These are phyloP conservation scores for Brassica incana DNA, from an alignment of 345 rosid species.

Conservation along the genomic window DNA sequence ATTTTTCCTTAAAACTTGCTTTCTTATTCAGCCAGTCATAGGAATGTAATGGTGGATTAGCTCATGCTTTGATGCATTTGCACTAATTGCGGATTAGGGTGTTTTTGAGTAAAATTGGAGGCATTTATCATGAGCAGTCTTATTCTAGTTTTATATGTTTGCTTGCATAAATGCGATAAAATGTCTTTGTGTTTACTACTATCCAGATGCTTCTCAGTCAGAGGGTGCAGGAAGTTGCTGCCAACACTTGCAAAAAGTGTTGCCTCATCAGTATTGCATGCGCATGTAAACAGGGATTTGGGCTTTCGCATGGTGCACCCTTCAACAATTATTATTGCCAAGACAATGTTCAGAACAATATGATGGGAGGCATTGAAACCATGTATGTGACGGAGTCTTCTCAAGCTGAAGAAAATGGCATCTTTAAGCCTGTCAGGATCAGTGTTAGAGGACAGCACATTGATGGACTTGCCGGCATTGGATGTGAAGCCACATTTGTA, in stretches of 20 bases:
- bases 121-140: slow-evolving; percentile 20
- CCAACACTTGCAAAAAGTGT: slow-evolving; percentile 84
- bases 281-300: slow-evolving; percentile 80
- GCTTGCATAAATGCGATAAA: slow-evolving; percentile 13
- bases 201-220: slow-evolving; percentile 91
- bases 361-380: slow-evolving; percentile 59
- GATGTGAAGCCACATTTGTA: slow-evolving; percentile 78
- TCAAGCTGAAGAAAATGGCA: slow-evolving; percentile 74
- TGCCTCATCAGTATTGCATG: slow-evolving; percentile 69
- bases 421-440: slow-evolving; percentile 80
- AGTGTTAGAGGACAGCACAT: slow-evolving; percentile 77
- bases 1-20: slow-evolving; percentile 7
- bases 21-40: slow-evolving; percentile 12
- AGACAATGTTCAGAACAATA: slow-evolving; percentile 65
- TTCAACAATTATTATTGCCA: slow-evolving; percentile 64
- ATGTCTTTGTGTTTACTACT: slow-evolving; percentile 29
- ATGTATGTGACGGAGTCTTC: slow-evolving; percentile 66
- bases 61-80: slow-evolving; percentile 3
- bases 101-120: not conserved
- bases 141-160: not conserved
- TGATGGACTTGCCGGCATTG: slow-evolving; percentile 98
- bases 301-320: slow-evolving; percentile 58
- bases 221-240: slow-evolving; percentile 84
- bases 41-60: slow-evolving; percentile 1
- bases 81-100: not conserved